phyloP scores from a whole-genome alignment of 768 basidiomycete species.

The Hygrophorus russula region DNA sequence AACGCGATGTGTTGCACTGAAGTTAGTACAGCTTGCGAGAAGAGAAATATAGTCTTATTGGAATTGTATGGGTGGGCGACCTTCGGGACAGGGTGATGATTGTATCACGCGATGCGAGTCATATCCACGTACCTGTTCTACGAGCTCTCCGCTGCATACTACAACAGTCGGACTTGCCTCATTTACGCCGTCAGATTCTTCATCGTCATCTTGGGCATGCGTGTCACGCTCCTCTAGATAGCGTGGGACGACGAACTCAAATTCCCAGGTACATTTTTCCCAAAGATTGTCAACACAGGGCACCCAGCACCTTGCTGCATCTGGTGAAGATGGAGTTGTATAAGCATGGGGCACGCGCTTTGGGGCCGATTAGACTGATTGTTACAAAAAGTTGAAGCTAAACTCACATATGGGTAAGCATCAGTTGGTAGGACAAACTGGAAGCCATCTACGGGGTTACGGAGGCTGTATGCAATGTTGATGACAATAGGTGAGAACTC shows the following conservation, averaged over 20 bases:
- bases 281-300: slow-evolving; percentile 91
- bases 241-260: slow-evolving; percentile 89
- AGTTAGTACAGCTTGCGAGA: slow-evolving; percentile 74
- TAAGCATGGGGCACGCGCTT: slow-evolving; percentile 92
- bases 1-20: slow-evolving; percentile 96
- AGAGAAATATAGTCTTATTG: slow-evolving; percentile 90
- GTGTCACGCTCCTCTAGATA: slow-evolving; percentile 55
- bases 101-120: not conserved
- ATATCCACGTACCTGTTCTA: slow-evolving; percentile 65
- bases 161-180: slow-evolving; percentile 74
- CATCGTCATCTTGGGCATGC: slow-evolving; percentile 13
- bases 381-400: not conserved
- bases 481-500: slow-evolving; percentile 73
- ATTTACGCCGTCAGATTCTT: slow-evolving; percentile 41
- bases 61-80: slow-evolving; percentile 90
- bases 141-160: slow-evolving; percentile 87
- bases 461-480: slow-evolving; percentile 70
- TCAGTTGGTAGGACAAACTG: slow-evolving; percentile 78
- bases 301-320: slow-evolving; percentile 97
- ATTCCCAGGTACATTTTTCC: slow-evolving; percentile 98
- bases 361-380: slow-evolving; percentile 9
- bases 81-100: slow-evolving; percentile 25
- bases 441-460: slow-evolving; percentile 74
- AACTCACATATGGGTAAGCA: slow-evolving; percentile 73
- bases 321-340: slow-evolving; percentile 77